These are phyloP conservation scores for Colletotrichum salicis DNA, from an alignment of 2,329 filamentous ascomycete species.

Conservation along the genomic window DNA sequence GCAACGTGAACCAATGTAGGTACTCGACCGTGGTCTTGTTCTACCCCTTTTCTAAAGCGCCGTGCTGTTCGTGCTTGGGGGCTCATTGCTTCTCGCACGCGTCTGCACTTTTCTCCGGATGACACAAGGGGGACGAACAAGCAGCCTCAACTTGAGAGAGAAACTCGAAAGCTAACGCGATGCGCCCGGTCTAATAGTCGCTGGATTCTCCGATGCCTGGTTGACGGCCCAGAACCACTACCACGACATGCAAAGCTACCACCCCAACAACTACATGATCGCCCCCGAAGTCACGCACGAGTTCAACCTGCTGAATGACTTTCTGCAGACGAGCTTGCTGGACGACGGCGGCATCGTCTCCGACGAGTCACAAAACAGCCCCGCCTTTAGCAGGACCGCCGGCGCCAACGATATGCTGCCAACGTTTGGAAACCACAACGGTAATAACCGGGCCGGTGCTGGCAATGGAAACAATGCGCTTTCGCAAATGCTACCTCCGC, in stretches of 20 bases:
- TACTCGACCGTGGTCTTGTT: slow-evolving; percentile 43
- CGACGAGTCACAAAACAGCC: slow-evolving; percentile 70
- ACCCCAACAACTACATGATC: slow-evolving; percentile 90
- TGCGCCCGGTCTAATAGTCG: slow-evolving; percentile 60
- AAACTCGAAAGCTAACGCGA: slow-evolving; percentile 11
- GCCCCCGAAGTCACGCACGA: slow-evolving; percentile 92
- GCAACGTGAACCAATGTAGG: slow-evolving; percentile 81
- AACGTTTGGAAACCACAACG: slow-evolving; percentile 57
- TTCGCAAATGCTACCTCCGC: slow-evolving; percentile 58
- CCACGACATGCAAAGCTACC: slow-evolving; percentile 93
- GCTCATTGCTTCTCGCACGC: slow-evolving; percentile 13
- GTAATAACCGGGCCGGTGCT: slow-evolving; percentile 36
- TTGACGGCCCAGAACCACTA: slow-evolving; percentile 82
- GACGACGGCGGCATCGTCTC: slow-evolving; percentile 81
- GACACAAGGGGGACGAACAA: background rate
- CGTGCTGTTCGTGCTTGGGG: slow-evolving; percentile 5
- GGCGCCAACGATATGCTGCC: slow-evolving; percentile 60
- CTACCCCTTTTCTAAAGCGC: slow-evolving; percentile 11
- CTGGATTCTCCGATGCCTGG: slow-evolving; percentile 86
- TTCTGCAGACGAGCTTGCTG: slow-evolving; percentile 89
- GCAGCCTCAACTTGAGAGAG: background rate
- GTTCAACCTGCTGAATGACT: slow-evolving; percentile 96
- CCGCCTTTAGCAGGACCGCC: slow-evolving; percentile 51
- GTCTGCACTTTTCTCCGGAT: slow-evolving; percentile 31
- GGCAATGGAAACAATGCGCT: slow-evolving; percentile 40